Conservation (phyloP, 2,329 filamentous ascomycete species). For the Penicillium sp. region DNA sequence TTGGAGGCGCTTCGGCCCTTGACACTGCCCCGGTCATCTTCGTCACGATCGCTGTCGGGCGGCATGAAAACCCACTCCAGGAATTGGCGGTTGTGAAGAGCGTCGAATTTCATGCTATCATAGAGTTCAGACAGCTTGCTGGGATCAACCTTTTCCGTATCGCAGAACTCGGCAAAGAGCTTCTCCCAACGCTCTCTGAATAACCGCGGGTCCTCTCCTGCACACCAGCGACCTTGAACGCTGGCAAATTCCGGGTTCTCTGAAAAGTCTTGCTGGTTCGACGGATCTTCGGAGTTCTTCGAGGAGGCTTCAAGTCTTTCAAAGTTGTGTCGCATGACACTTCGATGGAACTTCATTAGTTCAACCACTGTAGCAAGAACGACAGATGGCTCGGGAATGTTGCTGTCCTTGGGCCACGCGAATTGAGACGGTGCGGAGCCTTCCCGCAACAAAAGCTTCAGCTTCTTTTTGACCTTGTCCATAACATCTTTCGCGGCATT, state of each 20-base stretch:
- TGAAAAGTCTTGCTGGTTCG: slow-evolving; percentile 26
- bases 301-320: slow-evolving; percentile 71
- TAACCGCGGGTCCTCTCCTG: slow-evolving; percentile 89
- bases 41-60: slow-evolving; percentile 75
- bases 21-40: slow-evolving; percentile 58
- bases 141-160: slow-evolving; percentile 96
- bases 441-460: slow-evolving; percentile 88
- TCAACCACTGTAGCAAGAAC: slow-evolving; percentile 92
- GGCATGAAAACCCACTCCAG: slow-evolving; percentile 98
- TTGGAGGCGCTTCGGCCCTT: slow-evolving; percentile 29
- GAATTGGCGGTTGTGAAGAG: slow-evolving; percentile 93
- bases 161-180: slow-evolving; percentile 93
- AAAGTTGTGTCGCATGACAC: slow-evolving; percentile 95
- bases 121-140: slow-evolving; percentile 99
- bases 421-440: slow-evolving; percentile 96
- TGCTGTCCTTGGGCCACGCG: slow-evolving; percentile 84
- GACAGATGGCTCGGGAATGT: slow-evolving; percentile 91
- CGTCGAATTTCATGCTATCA: slow-evolving; percentile 99
- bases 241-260: slow-evolving; percentile 63
- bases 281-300: slow-evolving; percentile 20
- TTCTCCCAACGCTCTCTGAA: slow-evolving; percentile 99
- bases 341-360: slow-evolving; percentile 95
- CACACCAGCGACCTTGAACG: slow-evolving; percentile 94
- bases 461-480: slow-evolving; percentile 99
- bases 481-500: slow-evolving; percentile 99